phyloP scores from a whole-genome alignment of 1,139 yeast genomes.

The Magnusiomyces sp. region DNA sequence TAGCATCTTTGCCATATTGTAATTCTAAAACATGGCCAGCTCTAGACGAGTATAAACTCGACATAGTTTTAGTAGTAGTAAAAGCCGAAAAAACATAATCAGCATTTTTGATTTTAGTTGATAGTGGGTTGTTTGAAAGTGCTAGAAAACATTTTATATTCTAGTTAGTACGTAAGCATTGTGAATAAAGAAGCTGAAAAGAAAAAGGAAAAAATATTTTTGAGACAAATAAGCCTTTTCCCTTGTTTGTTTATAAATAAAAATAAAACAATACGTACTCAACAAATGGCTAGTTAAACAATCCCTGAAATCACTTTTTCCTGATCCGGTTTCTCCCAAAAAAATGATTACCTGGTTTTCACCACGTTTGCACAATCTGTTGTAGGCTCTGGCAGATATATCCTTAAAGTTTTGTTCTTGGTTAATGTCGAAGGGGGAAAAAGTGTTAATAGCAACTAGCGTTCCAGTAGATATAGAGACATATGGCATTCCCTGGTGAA shows the following conservation, averaged over 20 bases:
- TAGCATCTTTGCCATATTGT: slow-evolving; percentile 33
- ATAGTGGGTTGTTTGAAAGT: slow-evolving; percentile 33
- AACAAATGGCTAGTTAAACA: slow-evolving; percentile 28
- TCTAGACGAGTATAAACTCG: slow-evolving; percentile 30
- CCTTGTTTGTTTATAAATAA: neutral
- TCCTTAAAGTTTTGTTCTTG: slow-evolving; percentile 35
- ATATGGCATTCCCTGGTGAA: slow-evolving; percentile 36
- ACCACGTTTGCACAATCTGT: slow-evolving; percentile 33
- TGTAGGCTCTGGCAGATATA: slow-evolving; percentile 34
- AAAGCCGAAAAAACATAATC: slow-evolving; percentile 33
- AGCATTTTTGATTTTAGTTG: slow-evolving; percentile 31
- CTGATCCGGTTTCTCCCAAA: slow-evolving; percentile 36
- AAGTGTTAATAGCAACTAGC: slow-evolving; percentile 35
- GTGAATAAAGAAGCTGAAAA: slow-evolving; percentile 1
- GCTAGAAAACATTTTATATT: slow-evolving; percentile 23
- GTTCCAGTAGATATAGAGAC: slow-evolving; percentile 33
- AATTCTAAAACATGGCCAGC: slow-evolving; percentile 36
- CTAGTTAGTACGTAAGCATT: too few relatives aligned
- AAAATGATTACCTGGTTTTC: slow-evolving; percentile 35
- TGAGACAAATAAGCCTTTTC: neutral
- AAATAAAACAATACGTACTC: slow-evolving; percentile 19
- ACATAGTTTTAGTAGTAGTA: slow-evolving; percentile 34
- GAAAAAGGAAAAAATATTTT: neutral
- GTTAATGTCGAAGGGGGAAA: slow-evolving; percentile 31
- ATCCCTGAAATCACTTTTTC: slow-evolving; percentile 34